Evolutionary conservation across 140 eudicot genomes (phyloP), one percentile per base, ranked within the genome.

Genomic region (Oenanthe javanica): DNA sequence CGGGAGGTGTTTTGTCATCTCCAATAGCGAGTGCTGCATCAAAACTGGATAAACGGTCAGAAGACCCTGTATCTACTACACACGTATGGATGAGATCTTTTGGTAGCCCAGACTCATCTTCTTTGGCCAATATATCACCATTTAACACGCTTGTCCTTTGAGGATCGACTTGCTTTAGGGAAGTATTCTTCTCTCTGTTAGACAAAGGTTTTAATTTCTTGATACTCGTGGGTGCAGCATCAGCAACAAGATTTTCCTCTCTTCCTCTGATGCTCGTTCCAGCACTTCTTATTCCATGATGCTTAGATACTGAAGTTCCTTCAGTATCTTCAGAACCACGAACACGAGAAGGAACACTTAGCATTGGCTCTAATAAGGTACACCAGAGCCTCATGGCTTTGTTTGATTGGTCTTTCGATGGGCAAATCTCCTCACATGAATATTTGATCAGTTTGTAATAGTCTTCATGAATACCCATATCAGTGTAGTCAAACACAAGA

Each of bases 331-430:
- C 88, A 1, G 83, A 75, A 75, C 79, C 76, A 27, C 76, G 85
- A 13, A 87, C 85, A 43, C 88, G 90, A 78, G 89, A 85, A 61
- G 86, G 83, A 45, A 92, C 88, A 61, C 92, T 90, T 40, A 95
- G 84, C 90, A 95, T 84, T 69, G 95, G 92, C 89, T 95, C 99
- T 90, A 95, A 91, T 72, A 95, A 95, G 31, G 90, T 75, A 72
- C 92, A 88, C 99, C 99, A 95, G 78, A 95, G 90, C 83, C 83
- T 90, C 86, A 92, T 77, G 36, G 93, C 93, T 84, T 91, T 92
- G 80, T 89, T 86, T 47, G 91, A 72, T 79, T 92, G 99, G 49
- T 95, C 99, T 77, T 92, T 91, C 11, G 91, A 86, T 36, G 97
- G 57, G 81, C 97, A 89, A 81, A 95, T 73, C 84, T 95, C 99